Percentiles rank a stretch among this genome's conserved stretches.
phyloP scores from a whole-genome alignment of 345 rosid genomes.

The Brassica incana region DNA sequence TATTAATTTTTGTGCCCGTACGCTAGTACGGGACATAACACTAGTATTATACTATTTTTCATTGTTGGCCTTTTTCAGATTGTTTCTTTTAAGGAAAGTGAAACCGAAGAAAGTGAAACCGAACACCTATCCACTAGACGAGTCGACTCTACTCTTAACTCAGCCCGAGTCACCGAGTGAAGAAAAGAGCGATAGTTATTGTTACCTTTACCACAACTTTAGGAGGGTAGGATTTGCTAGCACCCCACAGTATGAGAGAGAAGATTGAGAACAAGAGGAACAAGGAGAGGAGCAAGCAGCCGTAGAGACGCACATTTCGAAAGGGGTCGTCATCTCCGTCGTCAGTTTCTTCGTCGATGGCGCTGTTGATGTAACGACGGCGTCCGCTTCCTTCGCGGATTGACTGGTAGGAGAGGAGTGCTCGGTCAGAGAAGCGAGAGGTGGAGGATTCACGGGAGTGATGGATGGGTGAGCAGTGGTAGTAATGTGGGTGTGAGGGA shows the following conservation, averaged over 20 bases:
- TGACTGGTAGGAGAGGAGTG: slow-evolving; percentile 59
- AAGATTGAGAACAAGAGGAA: slow-evolving; percentile 59
- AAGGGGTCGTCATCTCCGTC: slow-evolving; percentile 30
- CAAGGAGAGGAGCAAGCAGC: slow-evolving; percentile 54
- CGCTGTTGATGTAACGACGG: slow-evolving; percentile 31
- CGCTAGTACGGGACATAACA: too few species aligned
- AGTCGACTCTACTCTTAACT: neutral
- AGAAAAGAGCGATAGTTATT: neutral
- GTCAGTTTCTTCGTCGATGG: slow-evolving; percentile 41
- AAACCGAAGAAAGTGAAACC: neutral
- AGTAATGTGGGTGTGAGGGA: slow-evolving; percentile 70
- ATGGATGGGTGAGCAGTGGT: slow-evolving; percentile 88
- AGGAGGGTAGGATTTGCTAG: slow-evolving; percentile 76
- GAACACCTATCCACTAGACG: slow-evolving; percentile 14
- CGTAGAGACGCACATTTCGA: slow-evolving; percentile 57
- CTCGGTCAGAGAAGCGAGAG: slow-evolving; percentile 73
- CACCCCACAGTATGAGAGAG: slow-evolving; percentile 81
- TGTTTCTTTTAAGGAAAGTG: slow-evolving; percentile 31
- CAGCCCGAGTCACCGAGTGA: slow-evolving; percentile 8
- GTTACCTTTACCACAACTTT: slow-evolving; percentile 66
- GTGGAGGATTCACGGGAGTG: slow-evolving; percentile 97
- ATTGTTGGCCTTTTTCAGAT: slow-evolving; percentile 14
- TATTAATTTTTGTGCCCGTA: too few species aligned
- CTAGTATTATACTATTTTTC: neutral
- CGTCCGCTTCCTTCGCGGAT: slow-evolving; percentile 36